phyloP scores from a whole-genome alignment of 2,329 filamentous ascomycete species.

The Fusarium phyllophilum region DNA sequence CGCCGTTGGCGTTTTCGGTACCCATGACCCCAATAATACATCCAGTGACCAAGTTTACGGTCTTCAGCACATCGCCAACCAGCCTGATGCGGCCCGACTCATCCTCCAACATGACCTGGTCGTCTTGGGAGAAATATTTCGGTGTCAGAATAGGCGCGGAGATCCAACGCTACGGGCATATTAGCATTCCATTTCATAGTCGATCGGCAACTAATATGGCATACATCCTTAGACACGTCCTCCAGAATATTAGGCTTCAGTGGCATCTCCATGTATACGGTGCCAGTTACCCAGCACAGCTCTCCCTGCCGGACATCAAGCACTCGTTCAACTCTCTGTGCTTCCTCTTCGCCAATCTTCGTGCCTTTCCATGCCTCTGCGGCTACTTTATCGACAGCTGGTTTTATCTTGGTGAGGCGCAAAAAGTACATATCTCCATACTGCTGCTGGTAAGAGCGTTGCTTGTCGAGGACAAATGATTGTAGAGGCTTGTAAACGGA shows the following conservation, averaged over 20 bases:
- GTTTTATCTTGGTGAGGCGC: slow-evolving; percentile 87
- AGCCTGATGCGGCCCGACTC: slow-evolving; percentile 90
- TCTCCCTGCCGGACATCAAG: slow-evolving; percentile 95
- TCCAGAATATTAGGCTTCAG: slow-evolving; percentile 96
- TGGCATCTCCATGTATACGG: slow-evolving; percentile 96
- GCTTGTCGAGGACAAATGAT: slow-evolving; percentile 77
- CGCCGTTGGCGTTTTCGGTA: slow-evolving; percentile 90
- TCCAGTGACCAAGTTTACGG: slow-evolving; percentile 84
- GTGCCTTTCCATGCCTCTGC: slow-evolving; percentile 80
- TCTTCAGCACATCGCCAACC: slow-evolving; percentile 74
- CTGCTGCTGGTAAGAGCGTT: slow-evolving; percentile 88
- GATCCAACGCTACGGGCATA: slow-evolving; percentile 77
- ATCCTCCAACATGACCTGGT: slow-evolving; percentile 90
- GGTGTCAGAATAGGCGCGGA: slow-evolving; percentile 79
- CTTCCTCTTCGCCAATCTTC: slow-evolving; percentile 79
- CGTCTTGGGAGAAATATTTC: slow-evolving; percentile 77
- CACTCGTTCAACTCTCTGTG: slow-evolving; percentile 83
- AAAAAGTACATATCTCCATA: slow-evolving; percentile 98
- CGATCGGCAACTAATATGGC: slow-evolving; percentile 34
- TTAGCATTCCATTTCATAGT: slow-evolving; percentile 1
- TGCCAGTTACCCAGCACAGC: slow-evolving; percentile 94
- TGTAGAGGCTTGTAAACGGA: slow-evolving; percentile 77
- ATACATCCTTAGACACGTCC: slow-evolving; percentile 90
- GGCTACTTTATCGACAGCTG: slow-evolving; percentile 80
- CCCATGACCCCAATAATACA: slow-evolving; percentile 95